These are phyloP conservation scores for Metschnikowia colocasiae DNA, from an alignment of 805 yeast species.

Conservation along the genomic window DNA sequence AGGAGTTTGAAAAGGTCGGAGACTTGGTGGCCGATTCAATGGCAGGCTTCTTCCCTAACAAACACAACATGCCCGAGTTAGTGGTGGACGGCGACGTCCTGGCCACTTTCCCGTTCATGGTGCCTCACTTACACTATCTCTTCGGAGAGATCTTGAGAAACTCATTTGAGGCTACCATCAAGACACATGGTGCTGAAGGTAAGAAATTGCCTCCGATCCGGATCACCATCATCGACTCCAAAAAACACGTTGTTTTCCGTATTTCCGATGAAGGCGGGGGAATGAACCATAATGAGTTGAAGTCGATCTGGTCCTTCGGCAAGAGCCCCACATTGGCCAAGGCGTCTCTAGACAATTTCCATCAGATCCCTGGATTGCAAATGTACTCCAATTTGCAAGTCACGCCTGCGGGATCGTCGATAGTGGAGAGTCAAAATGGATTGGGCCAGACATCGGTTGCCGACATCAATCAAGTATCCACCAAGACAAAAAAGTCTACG, in stretches of 20 bases:
- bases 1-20: constrained; percentile 57
- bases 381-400: constrained; percentile 40
- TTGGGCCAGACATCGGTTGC: constrained; percentile 42
- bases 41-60: constrained; percentile 49
- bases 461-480: constrained; percentile 30
- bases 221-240: constrained; percentile 68
- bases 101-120: constrained; percentile 74
- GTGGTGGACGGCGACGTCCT: constrained; percentile 69
- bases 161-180: constrained; percentile 76
- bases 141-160: constrained; percentile 87
- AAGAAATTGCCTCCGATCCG: constrained; percentile 63
- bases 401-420: constrained; percentile 39
- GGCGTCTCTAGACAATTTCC: constrained; percentile 60
- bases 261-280: constrained; percentile 94
- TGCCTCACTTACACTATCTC: constrained; percentile 80
- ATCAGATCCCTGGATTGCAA: constrained; percentile 61
- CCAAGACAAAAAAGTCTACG: constrained; percentile 45
- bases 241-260: constrained; percentile 66
- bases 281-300: constrained; percentile 52
- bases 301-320: constrained; percentile 83
- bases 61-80: constrained; percentile 64
- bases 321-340: constrained; percentile 60
- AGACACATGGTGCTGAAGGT: constrained; percentile 27
- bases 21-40: constrained; percentile 49
- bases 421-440: constrained; percentile 23